Evolutionary conservation across 352 stramenopile species (phyloP), one percentile per base, ranked within the genome.

Genomic region (Globisporangium alternatum): DNA sequence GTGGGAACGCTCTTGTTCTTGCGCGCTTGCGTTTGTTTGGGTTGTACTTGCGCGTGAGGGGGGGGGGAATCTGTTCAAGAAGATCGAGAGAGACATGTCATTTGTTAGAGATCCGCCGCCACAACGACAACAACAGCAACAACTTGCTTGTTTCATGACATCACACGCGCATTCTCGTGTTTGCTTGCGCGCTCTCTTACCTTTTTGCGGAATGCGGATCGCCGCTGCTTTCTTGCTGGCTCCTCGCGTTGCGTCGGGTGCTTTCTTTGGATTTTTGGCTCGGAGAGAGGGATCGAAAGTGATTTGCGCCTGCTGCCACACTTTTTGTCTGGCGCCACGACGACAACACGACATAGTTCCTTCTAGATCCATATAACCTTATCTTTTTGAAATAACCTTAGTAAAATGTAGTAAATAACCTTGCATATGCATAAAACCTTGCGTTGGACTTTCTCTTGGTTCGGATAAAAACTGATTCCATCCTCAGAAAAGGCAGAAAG

Each of bases 191-290:
- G n/a, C 54, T 48, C 21, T 28, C 39, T 39, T 30, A 44, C 49
- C 49, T 56, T 56, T 56, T 56, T 56, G 49, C 17, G 17, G 48
- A 56, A 56, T 56, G 49, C 37, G 37, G 37, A 19, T 55, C 25
- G 48, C 48, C 47, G 35, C 10, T 19, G 21, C 10, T 17, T 33
- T 13, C 48, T 35, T 9, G 47, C 12, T 25, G 0, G 48, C 30
- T 28, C 13, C 8, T 15, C n/a, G 47, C 21, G 10, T 25, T 48
- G 43, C 13, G 10, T n/a, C 10, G n/a, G 19, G n/a, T 52, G 48
- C 13, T 22, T 4, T 56, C 33, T 41, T 25, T 57, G 52, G 52
- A 57, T 57, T 57, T 57, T 44, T 57, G 52, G 52, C 52, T 57
- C 52, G 19, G 30, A 56, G 28, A 31, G 49, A 43, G 51, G 22